These are phyloP conservation scores for Suhomyces terraborum DNA, from an alignment of 1,139 yeast genomes.

Conservation along the genomic window DNA sequence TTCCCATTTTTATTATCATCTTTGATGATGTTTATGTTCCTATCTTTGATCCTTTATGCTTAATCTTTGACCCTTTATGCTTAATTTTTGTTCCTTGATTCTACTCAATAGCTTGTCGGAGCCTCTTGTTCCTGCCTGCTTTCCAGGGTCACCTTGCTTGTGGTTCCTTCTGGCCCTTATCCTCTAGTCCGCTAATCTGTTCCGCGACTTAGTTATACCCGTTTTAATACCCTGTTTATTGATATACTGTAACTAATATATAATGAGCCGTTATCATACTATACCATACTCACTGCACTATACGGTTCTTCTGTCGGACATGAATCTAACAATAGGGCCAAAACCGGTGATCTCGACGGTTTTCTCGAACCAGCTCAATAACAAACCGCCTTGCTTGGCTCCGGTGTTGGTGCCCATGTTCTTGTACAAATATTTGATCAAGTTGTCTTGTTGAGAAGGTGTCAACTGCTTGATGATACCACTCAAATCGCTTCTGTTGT, in stretches of 20 bases:
- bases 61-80: no score
- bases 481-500: slow-evolving; percentile 60
- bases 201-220: slow-evolving; percentile 4
- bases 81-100: background rate
- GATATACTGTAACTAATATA: slow-evolving; percentile 9
- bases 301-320: slow-evolving; percentile 83
- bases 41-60: no score
- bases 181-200: background rate
- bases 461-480: slow-evolving; percentile 59
- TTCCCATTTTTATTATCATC: background rate
- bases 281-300: no score
- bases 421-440: slow-evolving; percentile 83
- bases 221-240: slow-evolving; percentile 7
- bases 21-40: no score
- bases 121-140: no score
- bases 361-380: slow-evolving; percentile 92
- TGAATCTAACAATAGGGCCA: slow-evolving; percentile 84
- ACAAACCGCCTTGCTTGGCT: slow-evolving; percentile 82
- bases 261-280: slow-evolving; percentile 2
- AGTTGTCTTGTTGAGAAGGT: slow-evolving; percentile 69
- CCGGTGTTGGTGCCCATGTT: slow-evolving; percentile 79
- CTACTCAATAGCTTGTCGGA: background rate
- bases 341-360: slow-evolving; percentile 81
- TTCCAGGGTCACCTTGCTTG: no score
- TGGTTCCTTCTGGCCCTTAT: background rate